phyloP scores from a whole-genome alignment of 2,329 filamentous ascomycete species.

The Colletotrichum agaves region DNA sequence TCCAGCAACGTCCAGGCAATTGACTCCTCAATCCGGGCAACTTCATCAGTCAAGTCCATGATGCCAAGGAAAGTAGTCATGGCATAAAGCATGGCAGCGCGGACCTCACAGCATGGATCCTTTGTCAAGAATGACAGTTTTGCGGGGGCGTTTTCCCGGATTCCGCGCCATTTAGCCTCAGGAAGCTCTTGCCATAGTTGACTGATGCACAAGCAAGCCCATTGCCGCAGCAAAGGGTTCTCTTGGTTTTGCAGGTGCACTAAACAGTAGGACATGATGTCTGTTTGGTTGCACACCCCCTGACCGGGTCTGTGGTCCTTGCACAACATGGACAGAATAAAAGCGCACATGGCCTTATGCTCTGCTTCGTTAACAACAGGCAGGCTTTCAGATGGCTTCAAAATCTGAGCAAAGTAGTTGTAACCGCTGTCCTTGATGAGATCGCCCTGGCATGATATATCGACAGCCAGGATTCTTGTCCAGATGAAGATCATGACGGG shows the following conservation, averaged over 20 bases:
- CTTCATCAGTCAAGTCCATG: conserved; percentile 89
- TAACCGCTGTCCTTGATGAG: conserved; percentile 97
- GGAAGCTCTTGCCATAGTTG: conserved; percentile 92
- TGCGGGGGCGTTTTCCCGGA: conserved; percentile 84
- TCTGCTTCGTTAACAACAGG: conserved; percentile 86
- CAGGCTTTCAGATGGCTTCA: conserved; percentile 85
- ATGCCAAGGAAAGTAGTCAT: conserved; percentile 95
- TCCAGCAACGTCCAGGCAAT: conserved; percentile 89
- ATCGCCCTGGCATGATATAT: conserved; percentile 92
- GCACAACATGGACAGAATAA: conserved; percentile 97
- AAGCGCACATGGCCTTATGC: conserved; percentile 98
- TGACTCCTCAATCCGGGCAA: conserved; percentile 89
- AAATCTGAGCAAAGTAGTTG: conserved; percentile 93
- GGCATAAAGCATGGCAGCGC: conserved; percentile 92
- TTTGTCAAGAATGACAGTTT: conserved; percentile 83
- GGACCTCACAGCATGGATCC: conserved; percentile 90
- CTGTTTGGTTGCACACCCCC: conserved; percentile 88
- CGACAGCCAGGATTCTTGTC: conserved; percentile 94
- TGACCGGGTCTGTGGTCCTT: conserved; percentile 93
- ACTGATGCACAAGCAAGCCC: conserved; percentile 94
- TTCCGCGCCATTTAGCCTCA: conserved; percentile 96
- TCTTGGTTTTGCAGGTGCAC: conserved; percentile 85
- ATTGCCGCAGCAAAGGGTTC: conserved; percentile 90
- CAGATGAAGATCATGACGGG: conserved; percentile 99
- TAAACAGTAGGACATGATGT: conserved; percentile 90